phyloP scores from a whole-genome alignment of 306 rosid species.

The Acacia crassicarpa region DNA sequence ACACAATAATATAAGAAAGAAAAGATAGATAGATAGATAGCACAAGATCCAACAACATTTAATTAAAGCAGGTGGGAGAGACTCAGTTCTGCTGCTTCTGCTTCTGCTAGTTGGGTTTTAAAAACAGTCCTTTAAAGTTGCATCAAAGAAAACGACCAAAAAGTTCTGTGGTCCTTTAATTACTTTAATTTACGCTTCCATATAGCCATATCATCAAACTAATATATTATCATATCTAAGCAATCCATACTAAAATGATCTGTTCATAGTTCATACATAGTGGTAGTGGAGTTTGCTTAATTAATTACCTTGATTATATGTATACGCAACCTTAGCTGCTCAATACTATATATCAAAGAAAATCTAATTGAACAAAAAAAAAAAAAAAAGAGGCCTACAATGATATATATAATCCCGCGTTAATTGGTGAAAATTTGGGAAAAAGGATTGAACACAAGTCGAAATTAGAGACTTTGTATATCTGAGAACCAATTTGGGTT shows the following conservation, averaged over 20 bases:
- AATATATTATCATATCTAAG: not conserved
- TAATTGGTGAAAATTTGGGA: too few relatives aligned
- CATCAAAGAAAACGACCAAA: slow-evolving; percentile 30
- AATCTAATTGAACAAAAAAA: too few relatives aligned
- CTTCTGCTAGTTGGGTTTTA: slow-evolving; percentile 41
- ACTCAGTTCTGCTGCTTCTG: slow-evolving; percentile 35
- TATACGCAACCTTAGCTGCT: not conserved
- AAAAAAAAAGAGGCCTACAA: too few relatives aligned
- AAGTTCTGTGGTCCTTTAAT: slow-evolving; percentile 23
- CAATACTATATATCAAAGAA: too few relatives aligned
- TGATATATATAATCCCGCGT: too few relatives aligned
- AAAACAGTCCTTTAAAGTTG: slow-evolving; percentile 24
- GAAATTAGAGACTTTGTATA: too few relatives aligned
- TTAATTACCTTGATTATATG: not conserved
- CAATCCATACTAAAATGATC: not conserved
- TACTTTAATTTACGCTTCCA: not conserved
- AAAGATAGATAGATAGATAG: not conserved
- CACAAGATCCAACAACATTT: slow-evolving; percentile 61
- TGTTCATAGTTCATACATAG: not conserved
- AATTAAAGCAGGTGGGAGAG: slow-evolving; percentile 29
- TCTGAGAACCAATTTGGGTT: too few relatives aligned
- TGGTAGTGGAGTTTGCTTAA: not conserved
- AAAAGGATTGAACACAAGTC: too few relatives aligned
- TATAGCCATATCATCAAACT: not conserved
- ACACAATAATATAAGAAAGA: slow-evolving; percentile 7